A percentile compares a stretch with the other conserved stretches of the same genome.
Conservation (phyloP, 1,284 basidiomycete genomes). For the Thelephora terrestris region DNA sequence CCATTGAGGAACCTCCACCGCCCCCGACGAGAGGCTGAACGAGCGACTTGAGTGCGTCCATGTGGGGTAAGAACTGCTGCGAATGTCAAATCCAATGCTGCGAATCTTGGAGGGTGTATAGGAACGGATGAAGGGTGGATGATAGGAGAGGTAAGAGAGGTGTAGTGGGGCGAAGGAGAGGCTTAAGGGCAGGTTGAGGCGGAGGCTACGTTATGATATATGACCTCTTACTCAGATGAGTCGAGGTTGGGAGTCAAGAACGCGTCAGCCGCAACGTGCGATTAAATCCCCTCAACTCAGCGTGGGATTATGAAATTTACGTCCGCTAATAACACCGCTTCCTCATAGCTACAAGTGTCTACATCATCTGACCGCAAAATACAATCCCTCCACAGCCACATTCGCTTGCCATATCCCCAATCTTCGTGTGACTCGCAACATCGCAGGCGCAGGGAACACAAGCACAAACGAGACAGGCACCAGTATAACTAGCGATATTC, state of each 20-base stretch:
- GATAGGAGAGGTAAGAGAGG: conserved; percentile 5
- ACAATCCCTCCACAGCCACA: conserved; percentile 67
- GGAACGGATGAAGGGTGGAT: conserved; percentile 4
- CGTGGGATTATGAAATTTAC: neutral
- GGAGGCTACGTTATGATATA: neutral
- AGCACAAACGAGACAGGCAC: conserved; percentile 49
- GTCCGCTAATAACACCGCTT: neutral
- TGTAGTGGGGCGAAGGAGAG: neutral
- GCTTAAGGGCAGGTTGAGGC: neutral
- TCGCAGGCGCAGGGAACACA: conserved; percentile 54
- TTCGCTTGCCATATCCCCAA: conserved; percentile 75
- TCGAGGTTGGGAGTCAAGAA: neutral
- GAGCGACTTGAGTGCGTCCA: conserved; percentile 75
- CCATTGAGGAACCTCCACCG: conserved; percentile 61
- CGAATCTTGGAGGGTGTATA: conserved; percentile 7
- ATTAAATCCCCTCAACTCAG: neutral
- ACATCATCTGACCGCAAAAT: conserved; percentile 14
- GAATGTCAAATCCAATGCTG: conserved; percentile 20
- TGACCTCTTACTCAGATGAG: neutral
- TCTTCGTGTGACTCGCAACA: conserved; percentile 49
- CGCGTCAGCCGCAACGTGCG: conserved; percentile 1
- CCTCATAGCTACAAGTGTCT: neutral
- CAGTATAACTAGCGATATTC: conserved; percentile 41
- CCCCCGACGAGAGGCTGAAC: conserved; percentile 70
- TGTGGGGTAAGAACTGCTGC: conserved; percentile 22